Percentiles rank a stretch among this genome's conserved stretches.
These are phyloP conservation scores for Penicillium sclerotiorum DNA, from an alignment of 2,329 filamentous ascomycete species.

Conservation along the genomic window DNA sequence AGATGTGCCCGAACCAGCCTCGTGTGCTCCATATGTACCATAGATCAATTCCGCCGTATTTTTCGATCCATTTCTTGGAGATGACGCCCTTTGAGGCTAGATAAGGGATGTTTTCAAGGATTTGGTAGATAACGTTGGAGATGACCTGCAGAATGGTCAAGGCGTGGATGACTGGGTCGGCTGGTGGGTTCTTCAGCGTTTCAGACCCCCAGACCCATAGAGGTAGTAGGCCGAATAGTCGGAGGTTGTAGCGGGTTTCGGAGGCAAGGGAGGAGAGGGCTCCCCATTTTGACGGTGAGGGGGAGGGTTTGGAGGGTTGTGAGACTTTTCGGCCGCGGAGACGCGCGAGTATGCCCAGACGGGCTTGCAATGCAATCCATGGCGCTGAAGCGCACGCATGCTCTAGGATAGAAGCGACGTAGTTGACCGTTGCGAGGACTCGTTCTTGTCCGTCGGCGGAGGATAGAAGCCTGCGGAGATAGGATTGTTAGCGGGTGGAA, in stretches of 20 bases:
- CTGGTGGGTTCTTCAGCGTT: slow-evolving; percentile 50
- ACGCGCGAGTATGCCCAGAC: slow-evolving; percentile 45
- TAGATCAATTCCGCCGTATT: slow-evolving; percentile 56
- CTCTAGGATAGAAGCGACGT: slow-evolving; percentile 64
- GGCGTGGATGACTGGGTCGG: slow-evolving; percentile 49
- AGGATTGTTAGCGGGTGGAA: background rate
- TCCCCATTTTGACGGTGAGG: slow-evolving; percentile 51
- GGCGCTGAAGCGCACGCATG: slow-evolving; percentile 61
- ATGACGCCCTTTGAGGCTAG: slow-evolving; percentile 74
- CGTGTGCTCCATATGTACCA: slow-evolving; percentile 74
- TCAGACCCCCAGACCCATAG: slow-evolving; percentile 78
- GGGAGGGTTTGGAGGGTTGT: slow-evolving; percentile 11
- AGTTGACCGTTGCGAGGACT: slow-evolving; percentile 69
- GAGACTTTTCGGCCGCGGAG: slow-evolving; percentile 26
- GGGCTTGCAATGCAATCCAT: slow-evolving; percentile 43
- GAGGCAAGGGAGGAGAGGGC: slow-evolving; percentile 53
- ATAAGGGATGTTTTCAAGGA: slow-evolving; percentile 81
- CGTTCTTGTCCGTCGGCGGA: slow-evolving; percentile 71
- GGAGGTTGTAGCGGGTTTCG: slow-evolving; percentile 53
- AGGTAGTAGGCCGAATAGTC: slow-evolving; percentile 67
- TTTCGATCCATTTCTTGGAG: slow-evolving; percentile 42
- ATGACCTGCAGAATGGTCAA: slow-evolving; percentile 70
- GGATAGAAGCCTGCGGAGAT: slow-evolving; percentile 60
- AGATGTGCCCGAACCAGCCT: slow-evolving; percentile 79
- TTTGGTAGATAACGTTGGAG: slow-evolving; percentile 71